phyloP scores from a whole-genome alignment of 2,329 filamentous ascomycete genomes.

The Cryphonectria japonica region DNA sequence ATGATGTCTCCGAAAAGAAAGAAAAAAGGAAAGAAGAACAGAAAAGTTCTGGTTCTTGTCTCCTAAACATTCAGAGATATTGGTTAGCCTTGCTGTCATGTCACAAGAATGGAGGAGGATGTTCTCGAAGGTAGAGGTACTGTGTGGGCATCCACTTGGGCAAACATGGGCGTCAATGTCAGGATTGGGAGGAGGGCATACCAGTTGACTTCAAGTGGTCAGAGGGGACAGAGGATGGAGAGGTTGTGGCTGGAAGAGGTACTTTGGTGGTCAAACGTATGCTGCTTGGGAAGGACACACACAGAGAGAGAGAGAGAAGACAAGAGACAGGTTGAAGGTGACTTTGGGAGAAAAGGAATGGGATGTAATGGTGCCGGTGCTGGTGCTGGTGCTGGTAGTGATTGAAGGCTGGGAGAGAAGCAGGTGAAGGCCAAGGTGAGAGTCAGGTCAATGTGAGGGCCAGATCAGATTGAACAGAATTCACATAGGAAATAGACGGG shows the following conservation, averaged over 20 bases:
- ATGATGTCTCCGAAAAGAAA: not conserved
- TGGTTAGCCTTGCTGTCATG: not conserved
- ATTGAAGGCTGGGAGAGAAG: not conserved
- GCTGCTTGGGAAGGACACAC: not conserved
- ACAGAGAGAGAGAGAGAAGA: not conserved
- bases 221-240: no score
- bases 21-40: not conserved
- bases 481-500: not conserved
- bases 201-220: not conserved
- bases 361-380: no score
- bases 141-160: not conserved
- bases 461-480: not conserved
- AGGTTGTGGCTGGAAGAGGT: not conserved
- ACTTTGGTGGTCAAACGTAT: not conserved
- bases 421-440: not conserved
- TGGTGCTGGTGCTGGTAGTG: not conserved
- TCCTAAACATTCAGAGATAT: not conserved
- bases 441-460: not conserved
- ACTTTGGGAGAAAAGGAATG: not conserved
- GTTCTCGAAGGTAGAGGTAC: not conserved
- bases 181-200: not conserved
- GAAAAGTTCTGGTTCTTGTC: not conserved
- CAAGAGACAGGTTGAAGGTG: not conserved
- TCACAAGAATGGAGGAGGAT: not conserved
- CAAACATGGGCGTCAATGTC: not conserved